Conservation (phyloP, 106 monocot genomes). For the Dioscorea dumetorum region DNA sequence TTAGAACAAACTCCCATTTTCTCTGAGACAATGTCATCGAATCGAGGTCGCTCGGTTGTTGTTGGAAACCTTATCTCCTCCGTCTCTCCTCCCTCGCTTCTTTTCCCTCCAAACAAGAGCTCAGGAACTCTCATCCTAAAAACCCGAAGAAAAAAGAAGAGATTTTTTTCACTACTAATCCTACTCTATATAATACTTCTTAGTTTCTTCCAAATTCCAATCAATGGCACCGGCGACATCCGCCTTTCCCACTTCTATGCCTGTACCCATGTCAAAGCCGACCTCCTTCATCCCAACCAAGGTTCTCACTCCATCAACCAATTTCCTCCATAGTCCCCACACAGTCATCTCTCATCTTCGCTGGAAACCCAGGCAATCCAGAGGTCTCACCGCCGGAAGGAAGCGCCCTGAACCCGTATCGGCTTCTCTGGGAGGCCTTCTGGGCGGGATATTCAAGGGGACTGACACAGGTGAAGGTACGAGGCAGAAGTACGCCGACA, state of each 20-base stretch:
- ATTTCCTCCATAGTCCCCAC: slow-evolving; percentile 28
- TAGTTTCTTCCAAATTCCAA: slow-evolving; percentile 1
- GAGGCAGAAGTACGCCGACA: slow-evolving; percentile 58
- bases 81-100: too few species aligned
- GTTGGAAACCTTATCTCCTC: too few species aligned
- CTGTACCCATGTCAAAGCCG: slow-evolving; percentile 12
- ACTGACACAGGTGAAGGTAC: slow-evolving; percentile 70
- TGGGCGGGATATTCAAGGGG: slow-evolving; percentile 77
- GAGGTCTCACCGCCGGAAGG: slow-evolving; percentile 2
- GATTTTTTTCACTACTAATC: neutral
- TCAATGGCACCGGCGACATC: slow-evolving; percentile 19
- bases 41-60: too few species aligned
- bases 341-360: slow-evolving; percentile 12
- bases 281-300: too few species aligned
- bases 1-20: too few species aligned
- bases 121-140: too few species aligned
- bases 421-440: slow-evolving; percentile 64
- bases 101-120: too few species aligned
- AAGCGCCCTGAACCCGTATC: slow-evolving; percentile 11
- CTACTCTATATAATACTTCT: neutral
- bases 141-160: neutral
- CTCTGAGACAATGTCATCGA: too few species aligned
- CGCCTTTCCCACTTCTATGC: slow-evolving; percentile 17
- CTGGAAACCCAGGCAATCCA: slow-evolving; percentile 16
- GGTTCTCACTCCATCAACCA: slow-evolving; percentile 14